phyloP scores from a whole-genome alignment of 257 asterid species.

The Plantago ovata region DNA sequence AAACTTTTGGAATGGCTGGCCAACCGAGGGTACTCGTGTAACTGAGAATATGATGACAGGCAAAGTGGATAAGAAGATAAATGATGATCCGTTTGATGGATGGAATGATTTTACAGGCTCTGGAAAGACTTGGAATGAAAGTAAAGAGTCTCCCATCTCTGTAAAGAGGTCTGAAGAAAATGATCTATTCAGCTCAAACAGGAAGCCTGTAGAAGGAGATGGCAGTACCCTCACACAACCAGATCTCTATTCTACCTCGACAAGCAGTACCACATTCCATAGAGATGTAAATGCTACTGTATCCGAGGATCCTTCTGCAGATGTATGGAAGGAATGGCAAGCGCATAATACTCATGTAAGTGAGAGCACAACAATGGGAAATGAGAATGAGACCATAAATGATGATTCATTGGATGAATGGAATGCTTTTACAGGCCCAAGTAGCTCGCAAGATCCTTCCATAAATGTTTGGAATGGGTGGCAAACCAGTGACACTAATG shows the following conservation, averaged over 20 bases:
- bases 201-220: no score
- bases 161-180: conserved; percentile 29
- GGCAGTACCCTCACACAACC: no score
- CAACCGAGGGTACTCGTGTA: background rate
- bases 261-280: no score
- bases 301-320: no score
- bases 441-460: background rate
- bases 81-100: background rate
- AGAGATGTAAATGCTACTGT: no score
- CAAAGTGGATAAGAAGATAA: conserved; percentile 2
- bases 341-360: conserved; percentile 21
- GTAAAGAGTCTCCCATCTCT: conserved; percentile 16
- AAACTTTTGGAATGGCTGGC: background rate
- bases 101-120: conserved; percentile 39
- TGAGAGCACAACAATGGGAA: conserved; percentile 32
- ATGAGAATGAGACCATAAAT: conserved; percentile 39
- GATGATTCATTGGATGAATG: conserved; percentile 29
- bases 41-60: background rate
- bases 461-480: background rate
- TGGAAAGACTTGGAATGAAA: no score
- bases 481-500: conserved; percentile 2
- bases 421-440: background rate
- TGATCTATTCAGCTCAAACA: conserved; percentile 8
- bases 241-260: no score
- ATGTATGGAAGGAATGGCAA: no score